Evolutionary conservation across 805 yeast genomes (phyloP), one percentile per base, ranked within the genome.

Genomic region (Candida vaughaniae): DNA sequence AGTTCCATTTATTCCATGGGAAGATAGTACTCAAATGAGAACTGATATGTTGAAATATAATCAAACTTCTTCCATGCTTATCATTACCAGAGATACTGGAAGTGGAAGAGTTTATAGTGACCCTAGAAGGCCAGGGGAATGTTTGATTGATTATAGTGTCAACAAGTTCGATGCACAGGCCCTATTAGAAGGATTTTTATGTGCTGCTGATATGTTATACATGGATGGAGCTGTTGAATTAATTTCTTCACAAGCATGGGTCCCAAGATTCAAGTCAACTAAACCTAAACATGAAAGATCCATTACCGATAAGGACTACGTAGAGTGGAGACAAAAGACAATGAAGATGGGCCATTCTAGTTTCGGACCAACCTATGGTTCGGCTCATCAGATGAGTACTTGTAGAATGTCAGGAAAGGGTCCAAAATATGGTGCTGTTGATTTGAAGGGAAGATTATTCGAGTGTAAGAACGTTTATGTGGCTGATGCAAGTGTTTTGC

Each of bases 331-430:
- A 43, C 41, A 46, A 15, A 37, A 40, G 15, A 58, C 57, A 7
- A 56, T 52, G 8, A 51, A 51, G n/a, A 48, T 49, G 12, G 57
- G 59, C 5, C 46, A 65, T 33, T 49, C 53, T 11, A 5, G 39
- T n/a, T 66, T 48, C 36, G 64, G 63, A 4, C 41, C 62, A 3
- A 33, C 53, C 3, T 55, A 59, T 39, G 80, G 78, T 10, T 58
- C 69, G 2, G 80, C 80, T 11, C 80, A 75, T 52, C 80, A 75
- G 51, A 74, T 75, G 79, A 61, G 71, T 29, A 48, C 71, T 7
- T 72, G 78, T 52, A 61, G 79, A 33, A 72, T 74, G 66, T 52
- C 64, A n/a, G 77, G 78, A 6, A 60, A 62, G 38, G 70, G 69
- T 3, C 69, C 78, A 9, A 32, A 39, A 7, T 45, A 64, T 33